These are phyloP conservation scores for Piper longum DNA, from an alignment of 164 flowering plant species.

Conservation along the genomic window DNA sequence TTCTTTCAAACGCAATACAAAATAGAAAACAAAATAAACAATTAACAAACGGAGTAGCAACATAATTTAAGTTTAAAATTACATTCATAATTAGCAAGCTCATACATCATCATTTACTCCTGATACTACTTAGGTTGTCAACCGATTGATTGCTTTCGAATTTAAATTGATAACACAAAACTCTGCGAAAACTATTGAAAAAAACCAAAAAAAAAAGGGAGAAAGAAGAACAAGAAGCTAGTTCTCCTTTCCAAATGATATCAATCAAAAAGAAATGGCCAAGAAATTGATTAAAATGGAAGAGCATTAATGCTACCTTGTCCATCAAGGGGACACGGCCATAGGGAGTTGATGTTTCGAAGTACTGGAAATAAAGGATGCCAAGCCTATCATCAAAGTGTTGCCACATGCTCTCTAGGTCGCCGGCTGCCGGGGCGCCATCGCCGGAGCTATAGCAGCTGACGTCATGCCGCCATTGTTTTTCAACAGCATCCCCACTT, in stretches of 20 bases:
- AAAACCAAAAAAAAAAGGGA: neutral
- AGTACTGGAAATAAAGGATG: conserved; percentile 59
- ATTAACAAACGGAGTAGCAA: too few species aligned
- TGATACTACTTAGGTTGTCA: too few species aligned
- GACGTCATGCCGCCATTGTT: conserved; percentile 64
- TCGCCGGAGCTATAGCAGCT: conserved; percentile 40
- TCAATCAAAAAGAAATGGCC: too few species aligned
- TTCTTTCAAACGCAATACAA: too few species aligned
- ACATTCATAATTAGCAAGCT: too few species aligned
- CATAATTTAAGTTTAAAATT: too few species aligned
- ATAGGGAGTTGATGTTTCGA: conserved; percentile 78
- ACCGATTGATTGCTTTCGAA: too few species aligned
- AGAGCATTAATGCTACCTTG: conserved; percentile 38
- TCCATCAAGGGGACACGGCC: conserved; percentile 86
- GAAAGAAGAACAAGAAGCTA: neutral
- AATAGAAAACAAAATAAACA: too few species aligned
- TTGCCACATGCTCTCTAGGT: conserved; percentile 42
- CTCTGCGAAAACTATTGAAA: too few species aligned
- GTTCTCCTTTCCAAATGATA: too few species aligned
- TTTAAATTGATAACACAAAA: too few species aligned
- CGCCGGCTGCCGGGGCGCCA: conserved; percentile 18
- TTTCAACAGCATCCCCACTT: conserved; percentile 63
- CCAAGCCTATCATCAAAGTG: conserved; percentile 57
- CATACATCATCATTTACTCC: too few species aligned
- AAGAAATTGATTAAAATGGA: neutral